Base-by-base conservation (phyloP, 352 stramenopile species). In the Blastocystis sp. region DNA sequence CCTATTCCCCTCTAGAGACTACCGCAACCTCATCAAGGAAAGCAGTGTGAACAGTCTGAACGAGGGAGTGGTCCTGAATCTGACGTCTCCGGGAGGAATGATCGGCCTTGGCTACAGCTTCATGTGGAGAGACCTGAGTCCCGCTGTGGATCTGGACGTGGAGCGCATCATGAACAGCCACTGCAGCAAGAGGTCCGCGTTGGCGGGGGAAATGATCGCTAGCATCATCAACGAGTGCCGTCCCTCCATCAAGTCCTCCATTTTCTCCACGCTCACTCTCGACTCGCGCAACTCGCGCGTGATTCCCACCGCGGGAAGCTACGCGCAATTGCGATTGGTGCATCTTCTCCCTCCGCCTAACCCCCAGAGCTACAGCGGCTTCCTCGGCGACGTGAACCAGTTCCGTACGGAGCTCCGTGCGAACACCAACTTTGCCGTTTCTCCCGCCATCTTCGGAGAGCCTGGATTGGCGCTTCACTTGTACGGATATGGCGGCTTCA, bases 41-140 rank as follows among this genome's bases (percentile, higher is more conserved):
- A 84, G 74, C 38, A 84, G 74, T n/a, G 74, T 84, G 52, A 84
- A 64, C 45, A 42, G 45, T 38, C 34, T 84, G 19, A 52, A 38
- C 42, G 74, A 84, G 11, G 74, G 74, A 14, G 10, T 84, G 9
- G 66, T 24, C 9, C 3, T 45, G 6, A n/a, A 34, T 14, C 38
- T 84, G 40, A 14, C 17, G 2, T 40, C 34, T 17, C 74, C 74
- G 28, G 14, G n/a, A 28, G 34, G 34, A 11, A 52, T 40, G 4
- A 59, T 69, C 38, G n/a, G n/a, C 3, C 28, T 84, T 3, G 74
- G 52, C 40, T 84, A 68, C 45, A 84, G 74, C n/a, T 48, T 84
- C 42, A 69, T 59, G n/a, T 84, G 74, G 74, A 52, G 74, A 9
- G 74, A 84, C 34, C 65, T 84, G 74, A 11, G 34, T 40, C 74